phyloP scores from a whole-genome alignment of 2,329 filamentous ascomycete species.

The Colletotrichum lindemuthianum region DNA sequence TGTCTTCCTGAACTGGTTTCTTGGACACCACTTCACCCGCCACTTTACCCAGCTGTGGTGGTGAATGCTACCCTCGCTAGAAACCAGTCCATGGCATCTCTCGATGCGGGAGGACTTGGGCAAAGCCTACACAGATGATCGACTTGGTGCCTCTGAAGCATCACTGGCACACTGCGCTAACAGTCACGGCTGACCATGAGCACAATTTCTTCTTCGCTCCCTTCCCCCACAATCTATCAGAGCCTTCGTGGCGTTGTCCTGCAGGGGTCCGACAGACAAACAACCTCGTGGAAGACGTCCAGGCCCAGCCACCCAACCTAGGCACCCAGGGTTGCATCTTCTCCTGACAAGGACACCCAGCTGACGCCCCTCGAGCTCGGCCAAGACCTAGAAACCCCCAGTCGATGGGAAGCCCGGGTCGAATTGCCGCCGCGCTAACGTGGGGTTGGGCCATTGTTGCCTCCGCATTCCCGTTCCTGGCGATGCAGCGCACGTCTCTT shows the following conservation, averaged over 20 bases:
- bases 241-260: constrained; percentile 17
- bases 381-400: constrained; percentile 5
- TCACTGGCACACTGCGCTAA: not conserved
- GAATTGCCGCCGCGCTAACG: constrained; percentile 28
- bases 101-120: not conserved
- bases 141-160: not conserved
- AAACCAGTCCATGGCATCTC: not conserved
- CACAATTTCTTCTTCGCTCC: constrained; percentile 5
- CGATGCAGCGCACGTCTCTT: constrained; percentile 28
- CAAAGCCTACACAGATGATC: not conserved
- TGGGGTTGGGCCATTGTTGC: constrained; percentile 27
- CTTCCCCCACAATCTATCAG: constrained; percentile 18
- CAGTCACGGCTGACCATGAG: not conserved
- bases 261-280: constrained; percentile 9
- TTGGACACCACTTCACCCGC: not conserved
- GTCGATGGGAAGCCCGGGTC: constrained; percentile 28
- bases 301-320: not conserved
- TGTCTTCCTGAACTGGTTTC: not conserved
- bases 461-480: constrained; percentile 35
- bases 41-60: no score
- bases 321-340: constrained; percentile 12
- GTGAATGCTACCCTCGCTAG: no score
- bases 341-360: constrained; percentile 24
- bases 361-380: constrained; percentile 7
- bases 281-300: constrained; percentile 3